Base-by-base conservation (phyloP, 1,284 basidiomycete species). In the Xerocomus nothofagi region DNA sequence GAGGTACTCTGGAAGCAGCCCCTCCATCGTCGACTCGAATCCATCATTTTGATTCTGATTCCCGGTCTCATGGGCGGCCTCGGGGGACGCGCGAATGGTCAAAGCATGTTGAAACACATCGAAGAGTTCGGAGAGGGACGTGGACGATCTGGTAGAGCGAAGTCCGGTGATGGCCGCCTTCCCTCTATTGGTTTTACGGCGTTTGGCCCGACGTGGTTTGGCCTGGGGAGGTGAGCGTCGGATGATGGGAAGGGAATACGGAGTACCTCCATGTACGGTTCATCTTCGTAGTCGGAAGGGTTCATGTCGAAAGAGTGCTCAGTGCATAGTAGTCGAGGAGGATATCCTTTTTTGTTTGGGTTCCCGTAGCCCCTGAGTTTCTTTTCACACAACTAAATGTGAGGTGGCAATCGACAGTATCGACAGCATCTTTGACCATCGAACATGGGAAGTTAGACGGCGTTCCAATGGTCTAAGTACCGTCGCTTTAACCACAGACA, bases 21-120 rank as follows among this genome's bases (percentile, higher is more conserved):
- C 46, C 23, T 55, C 44, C 43, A 69, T 66, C n/a, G 38, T 55
- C 34, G 39, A 37, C 39, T 68, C 65, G 41, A 66, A 69, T 9
- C 55, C 60, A 14, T 44, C 36, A 15, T 14, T 31, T 26, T 45
- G 42, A 23, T 18, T 29, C 24, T 45, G 27, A 31, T 30, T 32
- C 21, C 34, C 44, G 15, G 6, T 21, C 12, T 26, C 26, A 17
- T 21, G 21, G 10, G 6, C 9, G 6, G 3, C 11, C 23, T 39
- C 47, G 2, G 5, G 21, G 0, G 38, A 11, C 10, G 45, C 2
- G 11, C 23, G 30, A 26, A 38, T 24, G 4, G 40, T 20, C 18
- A 47, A 18, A 26, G 51, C 50, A 2, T 45, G 46, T 39, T 51
- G 54, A 30, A 65, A 64, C 20, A 36, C 18, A 2, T 65, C 53